Evolutionary conservation across 345 rosid genomes (phyloP).

Genomic region (Chamaenerion angustifolium): DNA sequence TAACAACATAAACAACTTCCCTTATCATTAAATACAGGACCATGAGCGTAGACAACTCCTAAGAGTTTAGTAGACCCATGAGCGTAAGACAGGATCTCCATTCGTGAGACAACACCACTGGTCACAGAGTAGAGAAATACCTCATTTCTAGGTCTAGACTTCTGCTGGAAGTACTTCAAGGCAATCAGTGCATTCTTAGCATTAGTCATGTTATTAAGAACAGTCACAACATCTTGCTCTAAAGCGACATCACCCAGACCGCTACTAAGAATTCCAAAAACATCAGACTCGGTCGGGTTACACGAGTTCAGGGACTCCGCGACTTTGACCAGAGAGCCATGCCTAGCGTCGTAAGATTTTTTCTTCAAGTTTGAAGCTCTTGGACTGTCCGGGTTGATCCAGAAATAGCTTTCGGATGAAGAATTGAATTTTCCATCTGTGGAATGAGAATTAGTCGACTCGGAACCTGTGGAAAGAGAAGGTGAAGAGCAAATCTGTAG

Average conservation of each 20-base stretch:
- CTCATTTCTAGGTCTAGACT: constrained; percentile 27
- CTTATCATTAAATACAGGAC: too few relatives aligned
- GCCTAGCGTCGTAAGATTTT: constrained; percentile 62
- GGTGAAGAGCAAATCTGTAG: neutral
- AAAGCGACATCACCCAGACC: constrained; percentile 35
- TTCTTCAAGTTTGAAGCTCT: constrained; percentile 52
- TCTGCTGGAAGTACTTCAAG: constrained; percentile 34
- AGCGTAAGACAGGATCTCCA: too few relatives aligned
- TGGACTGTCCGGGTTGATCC: constrained; percentile 86
- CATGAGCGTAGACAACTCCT: too few relatives aligned
- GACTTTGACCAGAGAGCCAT: constrained; percentile 42
- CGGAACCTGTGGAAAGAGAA: neutral
- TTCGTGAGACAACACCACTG: too few relatives aligned
- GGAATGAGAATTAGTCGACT: constrained; percentile 9
- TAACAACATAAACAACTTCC: too few relatives aligned
- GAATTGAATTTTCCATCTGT: constrained; percentile 15
- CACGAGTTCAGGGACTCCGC: constrained; percentile 52
- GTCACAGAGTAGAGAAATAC: constrained; percentile 72
- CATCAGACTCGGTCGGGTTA: constrained; percentile 22
- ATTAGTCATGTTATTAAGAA: constrained; percentile 73
- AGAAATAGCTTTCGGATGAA: constrained; percentile 32
- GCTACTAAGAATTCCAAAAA: constrained; percentile 23
- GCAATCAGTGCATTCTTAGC: constrained; percentile 45
- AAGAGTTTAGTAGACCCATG: too few relatives aligned
- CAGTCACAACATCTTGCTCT: constrained; percentile 71